phyloP scores from a whole-genome alignment of 2,329 filamentous ascomycete species.

The Xylariales sp. region DNA sequence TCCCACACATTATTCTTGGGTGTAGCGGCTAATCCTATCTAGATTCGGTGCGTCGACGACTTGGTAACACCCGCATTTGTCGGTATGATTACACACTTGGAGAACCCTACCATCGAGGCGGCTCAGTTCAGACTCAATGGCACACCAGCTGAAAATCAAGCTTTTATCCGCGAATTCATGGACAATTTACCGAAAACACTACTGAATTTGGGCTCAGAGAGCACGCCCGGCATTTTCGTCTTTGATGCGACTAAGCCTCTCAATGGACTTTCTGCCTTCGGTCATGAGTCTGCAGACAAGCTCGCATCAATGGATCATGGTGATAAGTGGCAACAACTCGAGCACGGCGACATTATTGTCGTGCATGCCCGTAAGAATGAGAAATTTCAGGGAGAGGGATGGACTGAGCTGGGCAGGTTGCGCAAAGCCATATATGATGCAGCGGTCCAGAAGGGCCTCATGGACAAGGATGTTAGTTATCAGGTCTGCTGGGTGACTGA shows the following conservation, averaged over 20 bases:
- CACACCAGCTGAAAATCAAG: conserved; percentile 33
- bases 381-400: conserved; percentile 63
- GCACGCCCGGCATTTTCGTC: conserved; percentile 76
- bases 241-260: conserved; percentile 71
- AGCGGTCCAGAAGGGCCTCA: conserved; percentile 59
- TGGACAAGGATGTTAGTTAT: conserved; percentile 46
- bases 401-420: conserved; percentile 66
- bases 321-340: conserved; percentile 29
- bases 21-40: conserved; percentile 19
- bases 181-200: conserved; percentile 57
- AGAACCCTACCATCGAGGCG: conserved; percentile 68
- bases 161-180: conserved; percentile 60
- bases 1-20: neutral
- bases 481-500: conserved; percentile 81
- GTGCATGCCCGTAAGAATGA: conserved; percentile 70
- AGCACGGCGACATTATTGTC: conserved; percentile 75
- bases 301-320: conserved; percentile 15
- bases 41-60: conserved; percentile 65
- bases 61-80: conserved; percentile 61
- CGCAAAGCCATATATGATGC: conserved; percentile 65
- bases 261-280: conserved; percentile 59
- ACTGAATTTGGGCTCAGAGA: conserved; percentile 60
- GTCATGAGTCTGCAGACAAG: conserved; percentile 17
- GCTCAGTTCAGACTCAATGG: conserved; percentile 61
- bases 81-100: conserved; percentile 67